Evolutionary conservation across 148 eudicot genomes (phyloP), one percentile per base, ranked within the genome.

Genomic region (Vaccinium macrocarpon): DNA sequence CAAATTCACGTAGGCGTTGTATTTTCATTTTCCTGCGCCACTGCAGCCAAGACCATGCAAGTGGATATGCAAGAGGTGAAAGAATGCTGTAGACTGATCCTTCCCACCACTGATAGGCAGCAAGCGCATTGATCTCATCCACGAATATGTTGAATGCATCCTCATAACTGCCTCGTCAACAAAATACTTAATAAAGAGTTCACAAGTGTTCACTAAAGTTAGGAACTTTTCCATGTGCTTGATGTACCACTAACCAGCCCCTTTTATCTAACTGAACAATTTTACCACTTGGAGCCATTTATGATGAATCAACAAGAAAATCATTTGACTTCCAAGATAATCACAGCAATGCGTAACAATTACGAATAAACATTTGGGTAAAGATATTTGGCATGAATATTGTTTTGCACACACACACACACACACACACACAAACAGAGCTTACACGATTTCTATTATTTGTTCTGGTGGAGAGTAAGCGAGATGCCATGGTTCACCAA

Each of bases 61-160:
- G 91, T 74, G 99, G 99, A 90, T 92, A 97, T 57, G 91, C 93
- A 84, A 95, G 72, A 78, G 91, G 78, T 82, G 90, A 92, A 29
- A 97, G 90, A 82, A 97, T 93, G 86, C 92, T 86, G 80, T 95
- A 90, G 21, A 95, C 86, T 25, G 99, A 97, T 86, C 99, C 99
- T 93, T 97, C 99, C 99, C 99, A 97, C 99, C 98, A 95, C 85
- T 97, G 95, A 88, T 93, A 97, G 84, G 95, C 88, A 81, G 99
- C 99, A 83, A 95, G 78, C 8, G 90, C 92, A 87, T 97, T 97
- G 68, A 95, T 89, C 86, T 97, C 99, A 57, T 97, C 97, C 66
- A 93, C 99, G 86, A 97, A 97, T 88, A 90, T 92, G 86, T 93
- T 95, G 86, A 97, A 97, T 50, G 98, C 98, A 86, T 95, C 99